Evolutionary conservation across 2,329 filamentous ascomycete species (phyloP).

Genomic region (Seiridium unicorne): DNA sequence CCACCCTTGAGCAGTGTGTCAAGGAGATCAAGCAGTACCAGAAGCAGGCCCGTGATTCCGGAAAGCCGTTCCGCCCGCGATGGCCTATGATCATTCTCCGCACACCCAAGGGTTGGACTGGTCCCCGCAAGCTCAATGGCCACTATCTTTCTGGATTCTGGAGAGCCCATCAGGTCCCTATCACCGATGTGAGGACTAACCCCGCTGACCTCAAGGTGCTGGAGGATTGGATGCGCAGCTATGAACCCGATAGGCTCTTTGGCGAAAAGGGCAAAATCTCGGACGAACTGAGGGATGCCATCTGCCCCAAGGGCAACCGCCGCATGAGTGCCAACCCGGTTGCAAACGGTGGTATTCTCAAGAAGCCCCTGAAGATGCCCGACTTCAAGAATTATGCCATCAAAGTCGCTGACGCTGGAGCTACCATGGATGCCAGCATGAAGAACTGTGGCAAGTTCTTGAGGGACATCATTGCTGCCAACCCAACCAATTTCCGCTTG

Average conservation of each 20-base stretch:
- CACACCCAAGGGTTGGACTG: constrained; percentile 79
- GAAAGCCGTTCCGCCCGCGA: constrained; percentile 66
- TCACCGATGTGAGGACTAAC: constrained; percentile 67
- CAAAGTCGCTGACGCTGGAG: constrained; percentile 59
- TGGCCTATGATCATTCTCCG: constrained; percentile 82
- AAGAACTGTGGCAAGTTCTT: constrained; percentile 66
- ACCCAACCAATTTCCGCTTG: constrained; percentile 68
- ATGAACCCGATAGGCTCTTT: constrained; percentile 72
- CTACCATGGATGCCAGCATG: constrained; percentile 62
- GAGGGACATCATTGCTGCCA: constrained; percentile 64
- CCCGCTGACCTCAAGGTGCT: constrained; percentile 64
- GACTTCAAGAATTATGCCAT: constrained; percentile 69
- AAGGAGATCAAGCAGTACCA: constrained; percentile 67
- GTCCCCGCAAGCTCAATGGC: constrained; percentile 67
- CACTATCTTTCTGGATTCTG: constrained; percentile 76
- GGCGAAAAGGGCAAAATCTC: constrained; percentile 62
- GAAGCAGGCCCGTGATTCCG: constrained; percentile 68
- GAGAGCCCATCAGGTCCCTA: constrained; percentile 76
- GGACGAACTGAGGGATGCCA: constrained; percentile 54
- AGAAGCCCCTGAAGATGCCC: constrained; percentile 66
- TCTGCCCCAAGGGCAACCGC: constrained; percentile 63
- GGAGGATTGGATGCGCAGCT: constrained; percentile 75
- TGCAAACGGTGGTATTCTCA: constrained; percentile 67
- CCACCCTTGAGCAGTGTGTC: constrained; percentile 71
- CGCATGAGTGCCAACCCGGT: constrained; percentile 79